Percentiles rank a stretch among this genome's conserved stretches.
Evolutionary conservation across 306 rosid genomes (phyloP).

Genomic region (Begonia loranthoides): DNA sequence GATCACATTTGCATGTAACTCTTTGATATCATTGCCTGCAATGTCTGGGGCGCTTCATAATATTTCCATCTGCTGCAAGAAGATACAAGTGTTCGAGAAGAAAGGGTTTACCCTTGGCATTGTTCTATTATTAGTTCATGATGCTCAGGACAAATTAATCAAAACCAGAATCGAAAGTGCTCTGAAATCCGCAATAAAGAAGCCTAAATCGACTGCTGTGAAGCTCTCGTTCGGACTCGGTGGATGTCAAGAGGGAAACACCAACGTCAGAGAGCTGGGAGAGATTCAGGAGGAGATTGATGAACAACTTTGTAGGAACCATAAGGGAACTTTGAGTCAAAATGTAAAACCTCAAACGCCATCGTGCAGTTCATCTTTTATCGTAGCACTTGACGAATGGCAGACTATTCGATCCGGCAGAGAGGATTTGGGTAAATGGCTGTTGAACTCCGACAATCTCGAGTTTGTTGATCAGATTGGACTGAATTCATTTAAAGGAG

Average conservation of each 20-base stretch:
- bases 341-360: conserved; percentile 58
- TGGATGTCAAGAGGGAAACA: conserved; percentile 89
- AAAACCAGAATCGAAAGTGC: conserved; percentile 61
- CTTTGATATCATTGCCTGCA: conserved; percentile 67
- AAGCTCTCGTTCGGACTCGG: conserved; percentile 90
- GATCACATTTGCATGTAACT: conserved; percentile 84
- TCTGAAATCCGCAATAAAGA: conserved; percentile 57
- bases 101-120: conserved; percentile 73
- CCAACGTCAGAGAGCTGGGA: conserved; percentile 46
- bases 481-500: conserved; percentile 66
- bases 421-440: conserved; percentile 61
- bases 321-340: conserved; percentile 40
- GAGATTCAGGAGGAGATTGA: conserved; percentile 57
- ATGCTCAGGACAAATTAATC: conserved; percentile 54
- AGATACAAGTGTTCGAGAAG: conserved; percentile 84
- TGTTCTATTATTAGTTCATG: conserved; percentile 41
- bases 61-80: conserved; percentile 71
- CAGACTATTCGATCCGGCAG: conserved; percentile 64
- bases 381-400: conserved; percentile 84
- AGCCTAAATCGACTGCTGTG: conserved; percentile 45
- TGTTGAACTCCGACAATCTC: conserved; percentile 64
- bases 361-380: conserved; percentile 45
- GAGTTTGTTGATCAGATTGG: conserved; percentile 73
- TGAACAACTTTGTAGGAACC: conserved; percentile 32
- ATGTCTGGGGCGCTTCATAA: conserved; percentile 62